Evolutionary conservation across 225 moss, liverwort and hornwort genomes (phyloP), one percentile per base, ranked within the genome.

Genomic region (Climacium dendroides): DNA sequence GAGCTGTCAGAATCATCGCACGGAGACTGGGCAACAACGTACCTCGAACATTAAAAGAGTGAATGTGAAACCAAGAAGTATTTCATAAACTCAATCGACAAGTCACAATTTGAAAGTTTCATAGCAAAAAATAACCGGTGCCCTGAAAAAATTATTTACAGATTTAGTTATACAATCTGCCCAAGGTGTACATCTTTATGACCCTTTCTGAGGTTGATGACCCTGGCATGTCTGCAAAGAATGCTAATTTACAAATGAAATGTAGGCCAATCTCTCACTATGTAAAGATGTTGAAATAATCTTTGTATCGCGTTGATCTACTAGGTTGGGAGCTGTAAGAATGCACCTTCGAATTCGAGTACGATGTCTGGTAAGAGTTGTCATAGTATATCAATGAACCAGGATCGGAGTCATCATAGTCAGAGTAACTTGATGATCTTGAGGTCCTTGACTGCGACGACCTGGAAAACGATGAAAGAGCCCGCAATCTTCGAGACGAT

Each of bases 261-360:
- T 79, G 74, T 43, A n/a, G 37, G 30, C 20, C 43, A n/a, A 86
- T 86, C 34, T 53, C 32, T 62, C 47, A 50, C 70, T 83, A 91
- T 19, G 88, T 83, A 79, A 92, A 91, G 32, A 94, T 91, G 43
- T 91, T 89, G 79, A 94, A 94, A 74, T 89, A 88, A 88, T 94
- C 93, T 24, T 85, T 63, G 82, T 91, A 88, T 43, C 52, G 86
- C 19, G 86, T 57, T 37, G 86, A 88, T 65, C 55, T 61, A 32
- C 74, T 77, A 28, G 76, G 79, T 69, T 87, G 83, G 71, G 78
- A 84, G 55, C 72, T 85, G 59, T 67, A 83, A 65, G 87, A 61
- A 58, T 86, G 88, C 71, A 78, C 43, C 85, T 88, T 84, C 75
- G 58, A 50, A 35, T 88, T 84, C 75, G 58, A 50, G 41, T 82